phyloP scores from a whole-genome alignment of 2,329 filamentous ascomycete species.

The Neonectria ditissima region DNA sequence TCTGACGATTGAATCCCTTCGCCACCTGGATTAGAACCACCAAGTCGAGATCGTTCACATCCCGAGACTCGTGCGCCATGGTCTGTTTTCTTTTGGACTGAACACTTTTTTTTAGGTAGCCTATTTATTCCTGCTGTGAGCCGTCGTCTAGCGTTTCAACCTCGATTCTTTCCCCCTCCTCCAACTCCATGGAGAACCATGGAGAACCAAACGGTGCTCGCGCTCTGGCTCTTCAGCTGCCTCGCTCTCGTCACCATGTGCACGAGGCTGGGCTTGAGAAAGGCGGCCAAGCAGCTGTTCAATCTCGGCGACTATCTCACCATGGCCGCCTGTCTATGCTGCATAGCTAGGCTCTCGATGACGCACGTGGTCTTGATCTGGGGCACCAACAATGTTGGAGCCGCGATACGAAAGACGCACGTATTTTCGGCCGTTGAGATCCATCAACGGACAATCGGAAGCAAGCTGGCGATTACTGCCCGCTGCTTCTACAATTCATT shows the following conservation, averaged over 20 bases:
- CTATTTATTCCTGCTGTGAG: too few relatives aligned
- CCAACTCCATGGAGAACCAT: conserved; percentile 2
- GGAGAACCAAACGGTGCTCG: conserved; percentile 31
- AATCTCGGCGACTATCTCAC: conserved; percentile 30
- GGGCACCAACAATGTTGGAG: conserved; percentile 31
- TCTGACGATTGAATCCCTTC: too few relatives aligned
- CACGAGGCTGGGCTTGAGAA: conserved; percentile 19
- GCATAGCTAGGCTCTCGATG: conserved; percentile 20
- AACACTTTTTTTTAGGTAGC: too few relatives aligned
- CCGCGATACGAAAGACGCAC: conserved; percentile 22
- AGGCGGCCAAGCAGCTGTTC: conserved; percentile 20
- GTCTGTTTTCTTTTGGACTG: too few relatives aligned
- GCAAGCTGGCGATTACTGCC: conserved; percentile 27
- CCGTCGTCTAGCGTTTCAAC: too few relatives aligned
- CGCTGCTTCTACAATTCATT: conserved; percentile 33
- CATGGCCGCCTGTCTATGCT: conserved; percentile 25
- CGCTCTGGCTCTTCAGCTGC: conserved; percentile 30
- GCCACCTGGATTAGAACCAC: too few relatives aligned
- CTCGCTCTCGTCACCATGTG: conserved; percentile 18
- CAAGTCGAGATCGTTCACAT: too few relatives aligned
- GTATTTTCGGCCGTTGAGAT: conserved; percentile 22
- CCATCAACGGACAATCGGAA: conserved; percentile 24
- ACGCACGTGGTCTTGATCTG: conserved; percentile 31
- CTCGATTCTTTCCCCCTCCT: too few relatives aligned
- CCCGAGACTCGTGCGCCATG: too few relatives aligned